Evolutionary conservation across 108 stramenopile species (phyloP).

Genomic region (Fragilaria crotonensis): DNA sequence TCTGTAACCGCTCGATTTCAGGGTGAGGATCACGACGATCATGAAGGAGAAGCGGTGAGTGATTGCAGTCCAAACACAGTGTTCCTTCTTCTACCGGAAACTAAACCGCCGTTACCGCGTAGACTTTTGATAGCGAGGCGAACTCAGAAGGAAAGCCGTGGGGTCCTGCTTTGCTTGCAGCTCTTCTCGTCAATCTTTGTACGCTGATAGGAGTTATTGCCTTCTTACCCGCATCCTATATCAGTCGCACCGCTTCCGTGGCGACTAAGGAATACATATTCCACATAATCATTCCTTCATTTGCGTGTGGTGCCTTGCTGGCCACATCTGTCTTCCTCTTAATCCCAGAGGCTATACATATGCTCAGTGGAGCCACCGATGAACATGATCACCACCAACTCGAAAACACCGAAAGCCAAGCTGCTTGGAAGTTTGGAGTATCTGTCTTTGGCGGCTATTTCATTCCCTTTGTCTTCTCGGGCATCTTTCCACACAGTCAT

Average conservation of each 20-base stretch:
- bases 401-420: conserved; percentile 25
- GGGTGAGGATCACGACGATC: conserved; percentile 9
- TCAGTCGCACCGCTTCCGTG: background rate
- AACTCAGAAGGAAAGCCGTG: conserved; percentile 44
- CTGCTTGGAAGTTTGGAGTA: conserved; percentile 56
- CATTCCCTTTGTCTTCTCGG: conserved; percentile 41
- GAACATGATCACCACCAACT: conserved; percentile 20
- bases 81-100: background rate
- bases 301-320: conserved; percentile 59
- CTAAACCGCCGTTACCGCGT: background rate
- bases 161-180: conserved; percentile 36
- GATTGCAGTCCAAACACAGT: background rate
- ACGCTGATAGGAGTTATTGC: conserved; percentile 40
- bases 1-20: too few species aligned
- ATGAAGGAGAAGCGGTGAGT: conserved; percentile 7
- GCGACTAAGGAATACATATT: conserved; percentile 3
- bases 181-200: conserved; percentile 41
- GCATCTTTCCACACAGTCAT: conserved; percentile 31
- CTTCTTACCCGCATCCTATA: conserved; percentile 2
- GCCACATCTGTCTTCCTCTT: conserved; percentile 61
- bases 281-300: conserved; percentile 24
- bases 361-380: conserved; percentile 23
- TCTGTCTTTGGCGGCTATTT: conserved; percentile 63
- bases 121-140: background rate
- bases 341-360: conserved; percentile 42